Conservation (phyloP, 169 alveolate genomes). For the Babesia sp. region DNA sequence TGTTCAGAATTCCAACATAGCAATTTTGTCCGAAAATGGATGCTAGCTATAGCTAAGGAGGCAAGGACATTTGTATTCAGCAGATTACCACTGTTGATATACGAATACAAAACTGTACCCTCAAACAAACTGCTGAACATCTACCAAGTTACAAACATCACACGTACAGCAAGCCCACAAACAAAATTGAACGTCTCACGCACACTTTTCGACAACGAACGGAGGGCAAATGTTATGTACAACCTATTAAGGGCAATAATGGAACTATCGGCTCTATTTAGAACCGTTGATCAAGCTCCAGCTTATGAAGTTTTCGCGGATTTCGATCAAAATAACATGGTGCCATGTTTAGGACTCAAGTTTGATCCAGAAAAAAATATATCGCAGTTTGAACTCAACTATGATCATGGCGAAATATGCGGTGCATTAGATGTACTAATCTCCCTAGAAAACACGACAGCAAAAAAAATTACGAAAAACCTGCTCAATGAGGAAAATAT, state of each 20-base stretch:
- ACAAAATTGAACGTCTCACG: slow-evolving; percentile 21
- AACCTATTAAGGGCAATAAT: slow-evolving; percentile 37
- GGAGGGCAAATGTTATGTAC: slow-evolving; percentile 22
- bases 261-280: slow-evolving; percentile 20
- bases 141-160: slow-evolving; percentile 21
- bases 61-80: slow-evolving; percentile 52
- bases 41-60: slow-evolving; percentile 29
- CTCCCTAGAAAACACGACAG: slow-evolving; percentile 21
- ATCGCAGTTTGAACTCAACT: background rate
- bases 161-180: slow-evolving; percentile 2
- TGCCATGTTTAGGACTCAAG: slow-evolving; percentile 43
- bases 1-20: slow-evolving; percentile 14
- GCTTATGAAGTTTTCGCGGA: slow-evolving; percentile 56
- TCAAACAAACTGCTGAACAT: slow-evolving; percentile 8
- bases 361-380: background rate
- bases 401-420: slow-evolving; percentile 11
- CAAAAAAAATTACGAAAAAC: slow-evolving; percentile 7
- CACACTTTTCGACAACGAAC: slow-evolving; percentile 34
- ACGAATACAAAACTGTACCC: slow-evolving; percentile 32
- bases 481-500: slow-evolving; percentile 27
- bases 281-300: slow-evolving; percentile 17
- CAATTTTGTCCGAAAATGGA: slow-evolving; percentile 32
- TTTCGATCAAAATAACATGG: slow-evolving; percentile 43
- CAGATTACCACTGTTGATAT: slow-evolving; percentile 56
- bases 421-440: slow-evolving; percentile 62